Evolutionary conservation across 257 asterid species (phyloP), one percentile per base, ranked within the genome.

Genomic region (Nicotiana sylvestris): DNA sequence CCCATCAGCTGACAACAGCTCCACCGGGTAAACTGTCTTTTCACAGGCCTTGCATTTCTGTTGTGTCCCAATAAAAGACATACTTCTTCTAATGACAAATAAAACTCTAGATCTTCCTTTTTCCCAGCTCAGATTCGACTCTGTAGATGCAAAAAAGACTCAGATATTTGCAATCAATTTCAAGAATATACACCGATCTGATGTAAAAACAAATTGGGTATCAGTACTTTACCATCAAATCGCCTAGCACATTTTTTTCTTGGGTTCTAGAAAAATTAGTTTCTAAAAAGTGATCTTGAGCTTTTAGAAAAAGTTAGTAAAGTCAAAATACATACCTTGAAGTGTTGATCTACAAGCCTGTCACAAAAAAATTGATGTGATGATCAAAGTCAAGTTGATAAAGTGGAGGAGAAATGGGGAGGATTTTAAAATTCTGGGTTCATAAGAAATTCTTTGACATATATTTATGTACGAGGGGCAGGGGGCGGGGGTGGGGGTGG

Each of bases 11-110:
- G 98, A 93, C 89, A 95, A 88, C 15, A 95, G 94, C 89, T 95
- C 98, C 84, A 95, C 95, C 4, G 96, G 98, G 86, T 95, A 95
- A 84, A 95, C 98, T 43, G 98, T 95, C 88, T 92, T 95, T 91
- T 90, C 96, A 87, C 97, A 94, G 43, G 97, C 97, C 95, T 95
- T 95, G 93, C 98, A 95, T 90, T 93, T 95, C 89, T 92, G 97
- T 51, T 92, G 97, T 16, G 98, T 95, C 83, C 98, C 98, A 77
- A 78, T 87, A 62, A 95, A 95, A 89, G 98, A 92, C 98, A 94
- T 93, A 15, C 6, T 43, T 43, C 49, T 2, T 53, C 3, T 53
- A 15, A 74, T 74, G 21, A 81, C 81, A 81, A 64, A 11, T 16
- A 43, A 5, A 37, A 43, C 53, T 66, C 82, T 69, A 85, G 90